Conservation (phyloP, 441 rosid species). For the Pelargonium cotyledonis region DNA sequence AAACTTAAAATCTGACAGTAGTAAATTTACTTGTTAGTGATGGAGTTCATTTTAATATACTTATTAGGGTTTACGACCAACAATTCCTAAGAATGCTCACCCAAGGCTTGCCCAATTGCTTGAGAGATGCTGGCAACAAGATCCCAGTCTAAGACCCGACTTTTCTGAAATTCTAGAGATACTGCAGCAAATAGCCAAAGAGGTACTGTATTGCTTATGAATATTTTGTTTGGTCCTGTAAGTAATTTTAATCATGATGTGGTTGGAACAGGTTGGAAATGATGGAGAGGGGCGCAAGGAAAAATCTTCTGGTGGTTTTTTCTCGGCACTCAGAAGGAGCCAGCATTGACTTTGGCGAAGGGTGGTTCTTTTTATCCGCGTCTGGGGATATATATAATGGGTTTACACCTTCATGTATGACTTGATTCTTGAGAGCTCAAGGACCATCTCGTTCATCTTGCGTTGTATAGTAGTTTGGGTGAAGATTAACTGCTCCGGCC, state of each 20-base stretch:
- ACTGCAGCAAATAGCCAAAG: conserved; percentile 53
- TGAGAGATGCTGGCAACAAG: conserved; percentile 83
- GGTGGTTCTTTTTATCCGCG: too few species aligned
- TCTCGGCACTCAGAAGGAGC: conserved; percentile 45
- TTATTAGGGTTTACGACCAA: conserved; percentile 65
- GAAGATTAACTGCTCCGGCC: too few species aligned
- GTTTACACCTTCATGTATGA: too few species aligned
- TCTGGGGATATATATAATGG: too few species aligned
- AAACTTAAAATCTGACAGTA: conserved; percentile 4
- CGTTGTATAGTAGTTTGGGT: too few species aligned
- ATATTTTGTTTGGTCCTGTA: conserved; percentile 7
- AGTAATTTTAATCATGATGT: conserved; percentile 12
- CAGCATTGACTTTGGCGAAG: conserved; percentile 32
- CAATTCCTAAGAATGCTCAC: conserved; percentile 67
- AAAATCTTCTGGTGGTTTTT: conserved; percentile 37
- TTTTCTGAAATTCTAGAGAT: conserved; percentile 64
- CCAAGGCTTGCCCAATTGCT: conserved; percentile 67
- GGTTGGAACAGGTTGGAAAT: conserved; percentile 43
- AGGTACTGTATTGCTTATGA: conserved; percentile 38
- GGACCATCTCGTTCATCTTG: too few species aligned
- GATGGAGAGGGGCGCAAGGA: conserved; percentile 41
- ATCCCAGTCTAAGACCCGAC: conserved; percentile 66
- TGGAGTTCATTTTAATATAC: conserved; percentile 3
- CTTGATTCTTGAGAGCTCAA: too few species aligned
- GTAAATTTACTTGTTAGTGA: not conserved